A percentile compares a stretch with the other conserved stretches of the same genome.
Evolutionary conservation across 805 yeast genomes (phyloP).

Genomic region (Saccharomycopsis sp.): DNA sequence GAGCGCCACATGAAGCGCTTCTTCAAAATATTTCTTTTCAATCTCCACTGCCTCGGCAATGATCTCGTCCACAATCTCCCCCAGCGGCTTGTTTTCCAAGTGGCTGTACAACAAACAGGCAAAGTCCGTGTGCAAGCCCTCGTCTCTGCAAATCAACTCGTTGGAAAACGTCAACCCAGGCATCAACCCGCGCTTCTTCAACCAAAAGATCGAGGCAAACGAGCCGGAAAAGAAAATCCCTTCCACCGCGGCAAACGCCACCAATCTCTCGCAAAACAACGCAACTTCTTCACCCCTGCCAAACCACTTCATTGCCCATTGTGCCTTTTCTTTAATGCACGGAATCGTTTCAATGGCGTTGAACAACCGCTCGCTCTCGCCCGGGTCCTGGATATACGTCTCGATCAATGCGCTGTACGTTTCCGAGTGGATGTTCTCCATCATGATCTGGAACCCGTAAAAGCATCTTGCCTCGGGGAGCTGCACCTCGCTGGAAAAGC

Average conservation of each 20-base stretch:
- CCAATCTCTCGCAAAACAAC: conserved; percentile 86
- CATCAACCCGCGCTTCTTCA: conserved; percentile 97
- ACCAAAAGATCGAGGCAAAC: conserved; percentile 97
- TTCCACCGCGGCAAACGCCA: conserved; percentile 98
- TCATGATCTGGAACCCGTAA: conserved; percentile 99
- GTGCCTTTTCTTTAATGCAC: conserved; percentile 92
- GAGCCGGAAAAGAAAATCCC: conserved; percentile 98
- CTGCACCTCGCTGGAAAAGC: conserved; percentile 94
- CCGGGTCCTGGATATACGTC: conserved; percentile 90
- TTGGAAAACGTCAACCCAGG: conserved; percentile 97
- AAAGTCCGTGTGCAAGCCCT: conserved; percentile 97
- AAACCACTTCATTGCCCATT: conserved; percentile 98
- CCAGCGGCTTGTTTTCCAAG: conserved; percentile 78
- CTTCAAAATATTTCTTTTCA: conserved; percentile 89
- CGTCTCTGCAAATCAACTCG: conserved; percentile 96
- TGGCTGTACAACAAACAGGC: conserved; percentile 93
- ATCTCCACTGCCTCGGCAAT: conserved; percentile 91
- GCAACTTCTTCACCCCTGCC: conserved; percentile 79
- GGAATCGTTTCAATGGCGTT: conserved; percentile 96
- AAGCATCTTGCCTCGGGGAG: conserved; percentile 96
- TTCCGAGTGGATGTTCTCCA: conserved; percentile 98
- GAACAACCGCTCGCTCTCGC: conserved; percentile 80
- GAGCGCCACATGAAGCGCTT: conserved; percentile 86
- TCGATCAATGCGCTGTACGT: conserved; percentile 92
- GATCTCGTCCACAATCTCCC: conserved; percentile 68